phyloP scores from a whole-genome alignment of 768 basidiomycete species.

The Phylloporus arenicola region DNA sequence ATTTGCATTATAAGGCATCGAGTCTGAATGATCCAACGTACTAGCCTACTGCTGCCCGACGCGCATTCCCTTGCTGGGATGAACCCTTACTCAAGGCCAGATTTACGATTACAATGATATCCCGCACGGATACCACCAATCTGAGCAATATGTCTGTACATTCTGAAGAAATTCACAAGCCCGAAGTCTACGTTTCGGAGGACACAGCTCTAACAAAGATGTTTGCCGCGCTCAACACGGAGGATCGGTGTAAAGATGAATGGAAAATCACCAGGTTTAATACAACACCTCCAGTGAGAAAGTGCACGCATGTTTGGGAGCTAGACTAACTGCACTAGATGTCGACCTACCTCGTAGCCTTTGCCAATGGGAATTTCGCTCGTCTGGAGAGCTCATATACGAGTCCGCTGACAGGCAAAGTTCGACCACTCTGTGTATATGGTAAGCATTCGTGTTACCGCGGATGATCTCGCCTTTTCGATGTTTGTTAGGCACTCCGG shows the following conservation, averaged over 20 bases:
- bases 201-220: constrained; percentile 37
- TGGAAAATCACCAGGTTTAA: constrained; percentile 86
- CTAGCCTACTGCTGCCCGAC: constrained; percentile 80
- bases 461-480: not conserved
- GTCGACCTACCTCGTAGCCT: constrained; percentile 88
- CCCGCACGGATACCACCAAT: constrained; percentile 67
- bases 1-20: not conserved
- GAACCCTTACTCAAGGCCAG: constrained; percentile 89
- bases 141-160: constrained; percentile 83
- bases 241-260: constrained; percentile 31
- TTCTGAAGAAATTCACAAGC: constrained; percentile 49
- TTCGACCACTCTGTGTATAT: constrained; percentile 80
- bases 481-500: constrained; percentile 56
- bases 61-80: constrained; percentile 88
- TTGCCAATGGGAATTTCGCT: constrained; percentile 75
- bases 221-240: constrained; percentile 35
- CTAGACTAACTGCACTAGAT: constrained; percentile 35
- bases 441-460: constrained; percentile 36
- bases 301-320: not conserved
- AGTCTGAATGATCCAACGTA: constrained; percentile 1
- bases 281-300: constrained; percentile 61
- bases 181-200: constrained; percentile 26
- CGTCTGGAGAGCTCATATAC: constrained; percentile 69
- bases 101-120: constrained; percentile 71
- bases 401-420: constrained; percentile 75